These are phyloP conservation scores for Calendula officinalis DNA, from an alignment of 129 eudicot genomes.

Conservation along the genomic window DNA sequence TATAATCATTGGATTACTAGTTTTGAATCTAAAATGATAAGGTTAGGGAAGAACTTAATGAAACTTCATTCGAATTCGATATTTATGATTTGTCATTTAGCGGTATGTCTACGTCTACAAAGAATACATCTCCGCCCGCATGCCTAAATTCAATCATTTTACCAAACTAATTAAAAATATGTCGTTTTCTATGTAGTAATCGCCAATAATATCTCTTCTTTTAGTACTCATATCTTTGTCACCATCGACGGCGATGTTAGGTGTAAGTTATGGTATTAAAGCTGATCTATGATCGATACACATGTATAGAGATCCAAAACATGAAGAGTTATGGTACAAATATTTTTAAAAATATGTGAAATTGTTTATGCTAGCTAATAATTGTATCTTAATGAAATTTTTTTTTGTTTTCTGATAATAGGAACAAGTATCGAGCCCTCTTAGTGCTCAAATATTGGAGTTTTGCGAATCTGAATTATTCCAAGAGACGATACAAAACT, in stretches of 20 bases:
- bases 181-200: constrained; percentile 35
- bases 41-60: constrained; percentile 9
- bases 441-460: constrained; percentile 64
- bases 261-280: constrained; percentile 34
- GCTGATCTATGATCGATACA: constrained; percentile 9
- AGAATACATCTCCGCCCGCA: constrained; percentile 22
- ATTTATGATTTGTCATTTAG: constrained; percentile 26
- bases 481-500: constrained; percentile 65
- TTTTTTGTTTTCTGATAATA: constrained; percentile 30
- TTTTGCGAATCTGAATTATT: constrained; percentile 77
- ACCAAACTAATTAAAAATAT: constrained; percentile 38
- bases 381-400: background rate
- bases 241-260: constrained; percentile 29
- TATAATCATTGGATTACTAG: constrained; percentile 1
- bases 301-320: constrained; percentile 19
- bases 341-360: background rate
- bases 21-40: constrained; percentile 4
- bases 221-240: constrained; percentile 27
- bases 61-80: background rate
- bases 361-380: background rate
- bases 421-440: constrained; percentile 74
- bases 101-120: constrained; percentile 23
- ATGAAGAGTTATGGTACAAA: constrained; percentile 24
- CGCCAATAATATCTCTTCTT: constrained; percentile 24
- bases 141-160: constrained; percentile 44